Evolutionary conservation across 257 asterid species (phyloP), one percentile per base, ranked within the genome.

Genomic region (Leonotis leonurus): DNA sequence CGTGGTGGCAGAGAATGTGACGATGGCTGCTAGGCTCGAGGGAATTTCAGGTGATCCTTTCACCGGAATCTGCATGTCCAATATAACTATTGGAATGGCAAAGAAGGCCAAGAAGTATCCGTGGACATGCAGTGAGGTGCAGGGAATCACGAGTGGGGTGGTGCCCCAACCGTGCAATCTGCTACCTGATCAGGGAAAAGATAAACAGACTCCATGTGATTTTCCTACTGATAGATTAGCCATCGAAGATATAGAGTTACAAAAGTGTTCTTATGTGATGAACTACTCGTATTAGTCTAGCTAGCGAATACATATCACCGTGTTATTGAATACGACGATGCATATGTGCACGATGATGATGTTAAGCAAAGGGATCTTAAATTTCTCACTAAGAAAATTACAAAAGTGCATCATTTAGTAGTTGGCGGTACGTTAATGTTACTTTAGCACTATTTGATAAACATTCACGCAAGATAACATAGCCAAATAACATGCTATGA

Each of bases 1-100:
- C 7, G 83, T 90, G 60, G 88, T 85, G 70, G 95, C 95, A 0
- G 88, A 85, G 73, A 78, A 90, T 27, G 94, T 80, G 66, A 55
- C 88, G 0, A 80, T 80, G 89, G 96, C 90, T 0, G 97, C 75
- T 3, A 67, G 90, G 57, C 70, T 90, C 30, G 94, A 87, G 77
- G 97, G 97, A 11, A 87, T 90, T 4, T 77, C 93, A 0, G 94
- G 96, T 1, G 91, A 87, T 68, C 82, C 94, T 0, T 90, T 90
- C 71, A 90, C 85, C 0, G 85, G 88, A 7, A 84, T 90, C 16
- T 90, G 97, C 53, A 74, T 90, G 16, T 83, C 95, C 11, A 90
- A 90, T 75, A 84, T 75, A 41, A 90, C 95, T 0, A 85, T 90
- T 57, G 77, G 81, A 8, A 67, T 90, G 88, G 90, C 92, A 0